These are phyloP conservation scores for Coprinopsis sp. DNA, from an alignment of 768 basidiomycete species.

Conservation along the genomic window DNA sequence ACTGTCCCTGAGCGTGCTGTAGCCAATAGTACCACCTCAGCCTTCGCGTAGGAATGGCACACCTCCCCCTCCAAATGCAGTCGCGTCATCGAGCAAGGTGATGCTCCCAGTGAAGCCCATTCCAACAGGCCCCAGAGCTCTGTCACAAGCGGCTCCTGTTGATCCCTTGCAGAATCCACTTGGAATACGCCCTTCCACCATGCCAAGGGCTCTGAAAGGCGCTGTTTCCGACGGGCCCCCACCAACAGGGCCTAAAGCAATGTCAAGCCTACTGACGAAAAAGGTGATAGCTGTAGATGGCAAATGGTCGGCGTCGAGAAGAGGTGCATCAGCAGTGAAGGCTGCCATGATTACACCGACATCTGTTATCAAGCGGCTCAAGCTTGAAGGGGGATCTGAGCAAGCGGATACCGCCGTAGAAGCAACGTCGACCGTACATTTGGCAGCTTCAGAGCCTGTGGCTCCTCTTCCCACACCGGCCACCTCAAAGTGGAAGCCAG, in stretches of 20 bases:
- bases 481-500: no score
- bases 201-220: constrained; percentile 1
- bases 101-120: not conserved
- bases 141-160: not conserved
- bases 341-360: constrained; percentile 1
- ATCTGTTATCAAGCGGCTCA: constrained; percentile 14
- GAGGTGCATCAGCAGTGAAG: no score
- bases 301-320: constrained; percentile 6
- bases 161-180: constrained; percentile 40
- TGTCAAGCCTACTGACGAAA: not conserved
- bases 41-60: not conserved
- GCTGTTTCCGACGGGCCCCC: constrained; percentile 13
- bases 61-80: constrained; percentile 31
- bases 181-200: constrained; percentile 45
- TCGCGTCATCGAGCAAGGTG: constrained; percentile 21
- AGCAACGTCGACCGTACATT: no score
- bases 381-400: no score
- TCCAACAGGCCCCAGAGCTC: constrained; percentile 1
- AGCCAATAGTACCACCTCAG: not conserved
- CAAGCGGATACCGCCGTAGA: no score
- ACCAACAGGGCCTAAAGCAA: constrained; percentile 22
- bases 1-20: not conserved
- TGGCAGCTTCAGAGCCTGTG: no score
- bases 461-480: no score
- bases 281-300: not conserved